phyloP scores from a whole-genome alignment of 345 rosid genomes.

The Melastoma malabathricum region DNA sequence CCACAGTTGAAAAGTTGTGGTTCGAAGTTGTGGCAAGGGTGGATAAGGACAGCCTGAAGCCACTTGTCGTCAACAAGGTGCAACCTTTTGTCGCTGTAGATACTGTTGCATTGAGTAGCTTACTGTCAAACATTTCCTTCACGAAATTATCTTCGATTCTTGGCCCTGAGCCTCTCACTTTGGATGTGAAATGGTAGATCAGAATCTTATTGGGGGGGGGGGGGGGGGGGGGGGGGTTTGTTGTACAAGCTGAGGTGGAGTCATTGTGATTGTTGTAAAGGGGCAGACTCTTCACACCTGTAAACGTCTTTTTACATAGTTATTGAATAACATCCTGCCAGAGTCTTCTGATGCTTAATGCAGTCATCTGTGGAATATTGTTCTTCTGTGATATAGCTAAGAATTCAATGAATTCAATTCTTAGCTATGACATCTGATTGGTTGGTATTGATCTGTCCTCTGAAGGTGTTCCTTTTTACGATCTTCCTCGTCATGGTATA shows the following conservation, averaged over 20 bases:
- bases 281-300: too few species aligned
- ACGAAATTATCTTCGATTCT: conserved; percentile 64
- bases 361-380: too few species aligned
- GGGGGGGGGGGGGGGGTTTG: not conserved
- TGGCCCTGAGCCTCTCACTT: conserved; percentile 67
- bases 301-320: too few species aligned
- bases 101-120: conserved; percentile 54
- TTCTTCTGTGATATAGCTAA: too few species aligned
- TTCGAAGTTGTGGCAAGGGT: conserved; percentile 46
- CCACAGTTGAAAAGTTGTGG: conserved; percentile 45
- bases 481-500: too few species aligned
- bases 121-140: conserved; percentile 58
- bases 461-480: too few species aligned
- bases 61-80: conserved; percentile 33
- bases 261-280: not conserved
- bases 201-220: conserved; percentile 1
- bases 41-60: conserved; percentile 42
- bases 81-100: conserved; percentile 45
- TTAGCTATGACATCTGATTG: too few species aligned
- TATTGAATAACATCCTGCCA: too few species aligned
- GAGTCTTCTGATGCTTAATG: too few species aligned
- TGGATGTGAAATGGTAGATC: conserved; percentile 67
- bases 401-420: too few species aligned
- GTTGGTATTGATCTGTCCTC: too few species aligned
- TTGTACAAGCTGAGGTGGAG: not conserved